Conservation (phyloP, 352 stramenopile genomes). For the Phytophthora fragariaefolia region DNA sequence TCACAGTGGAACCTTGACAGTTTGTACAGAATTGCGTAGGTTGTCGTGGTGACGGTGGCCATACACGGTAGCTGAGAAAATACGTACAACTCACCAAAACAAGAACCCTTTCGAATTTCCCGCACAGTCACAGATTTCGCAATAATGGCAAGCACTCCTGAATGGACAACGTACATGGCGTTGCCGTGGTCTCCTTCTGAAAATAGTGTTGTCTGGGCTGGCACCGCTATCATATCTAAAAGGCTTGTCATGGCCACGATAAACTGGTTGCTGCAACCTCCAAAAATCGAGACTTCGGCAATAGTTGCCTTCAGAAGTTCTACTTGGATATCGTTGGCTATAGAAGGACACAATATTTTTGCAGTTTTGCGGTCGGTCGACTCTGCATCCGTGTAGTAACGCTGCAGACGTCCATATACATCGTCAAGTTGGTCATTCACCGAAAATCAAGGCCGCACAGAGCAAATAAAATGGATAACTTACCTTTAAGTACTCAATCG, state of each 20-base stretch:
- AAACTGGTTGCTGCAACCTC: slow-evolving; percentile 57
- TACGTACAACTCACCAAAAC: slow-evolving; percentile 69
- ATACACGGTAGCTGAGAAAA: slow-evolving; percentile 57
- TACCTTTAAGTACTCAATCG: slow-evolving; percentile 64
- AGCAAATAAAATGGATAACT: background rate
- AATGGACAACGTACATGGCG: slow-evolving; percentile 75
- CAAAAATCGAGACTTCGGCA: slow-evolving; percentile 54
- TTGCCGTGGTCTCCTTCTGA: slow-evolving; percentile 55
- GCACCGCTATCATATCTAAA: slow-evolving; percentile 56
- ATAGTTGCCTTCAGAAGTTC: slow-evolving; percentile 62
- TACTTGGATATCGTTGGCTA: slow-evolving; percentile 72
- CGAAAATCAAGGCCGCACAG: background rate
- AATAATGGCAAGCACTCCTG: slow-evolving; percentile 61
- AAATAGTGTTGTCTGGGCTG: slow-evolving; percentile 60
- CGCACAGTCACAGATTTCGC: slow-evolving; percentile 57
- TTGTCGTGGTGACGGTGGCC: slow-evolving; percentile 57
- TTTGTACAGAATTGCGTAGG: slow-evolving; percentile 66
- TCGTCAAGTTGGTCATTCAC: no score
- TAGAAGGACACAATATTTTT: slow-evolving; percentile 69
- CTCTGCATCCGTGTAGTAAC: slow-evolving; percentile 65
- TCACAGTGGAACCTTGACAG: slow-evolving; percentile 60
- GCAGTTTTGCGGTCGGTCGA: slow-evolving; percentile 70
- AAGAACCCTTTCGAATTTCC: slow-evolving; percentile 65
- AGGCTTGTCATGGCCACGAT: slow-evolving; percentile 61
- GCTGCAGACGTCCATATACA: slow-evolving; percentile 29